Base-by-base conservation (phyloP, 1,284 basidiomycete genomes). In the Ustilago trichophora region DNA sequence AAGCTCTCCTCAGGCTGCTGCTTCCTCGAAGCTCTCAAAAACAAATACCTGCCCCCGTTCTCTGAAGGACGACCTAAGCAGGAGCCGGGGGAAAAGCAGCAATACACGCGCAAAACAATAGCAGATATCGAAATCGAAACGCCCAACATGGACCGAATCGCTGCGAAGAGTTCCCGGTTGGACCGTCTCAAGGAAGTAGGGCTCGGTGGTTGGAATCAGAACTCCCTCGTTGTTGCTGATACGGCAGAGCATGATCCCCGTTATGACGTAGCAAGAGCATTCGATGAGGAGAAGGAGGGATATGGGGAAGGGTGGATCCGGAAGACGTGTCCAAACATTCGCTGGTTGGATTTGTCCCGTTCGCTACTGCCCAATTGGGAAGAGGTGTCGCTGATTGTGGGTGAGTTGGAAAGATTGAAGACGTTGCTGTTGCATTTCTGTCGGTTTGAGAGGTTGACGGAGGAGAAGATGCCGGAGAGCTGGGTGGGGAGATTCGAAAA, bases 51-150 rank as follows among this genome's bases (percentile, higher is more conserved):
- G 15, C 36, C 53, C 5, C n/a, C 33, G 15, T n/a, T n/a, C n/a
- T n/a, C n/a, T n/a, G n/a, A 41, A 5, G 46, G 27, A 16, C 13
- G 24, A 9, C 35, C 42, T 4, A 26, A 41, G 27, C 27, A 18
- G 22, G 33, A 42, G 13, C 36, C 13, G 15, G 37, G 10, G 11
- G 25, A 29, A 10, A 12, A 31, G 79, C 84, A 90, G 54, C 89
- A 90, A 64, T 63, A 63, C 27, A 53, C 66, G 33, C 50, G 66
- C 37, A 62, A 57, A 36, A 73, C 54, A 40, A 64, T 72, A 29
- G 69, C 59, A 24, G 75, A 75, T 18, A 94, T 97, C 60, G 85
- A 91, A 64, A 91, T 98, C 13, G 91, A 96, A 80, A 91, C 91
- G 1, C 90, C 93, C 0, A 87, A 88, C 38, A 84, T 96, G 42